Evolutionary conservation across 1,139 yeast species (phyloP), one percentile per base, ranked within the genome.

Genomic region (Pichia cactophila): DNA sequence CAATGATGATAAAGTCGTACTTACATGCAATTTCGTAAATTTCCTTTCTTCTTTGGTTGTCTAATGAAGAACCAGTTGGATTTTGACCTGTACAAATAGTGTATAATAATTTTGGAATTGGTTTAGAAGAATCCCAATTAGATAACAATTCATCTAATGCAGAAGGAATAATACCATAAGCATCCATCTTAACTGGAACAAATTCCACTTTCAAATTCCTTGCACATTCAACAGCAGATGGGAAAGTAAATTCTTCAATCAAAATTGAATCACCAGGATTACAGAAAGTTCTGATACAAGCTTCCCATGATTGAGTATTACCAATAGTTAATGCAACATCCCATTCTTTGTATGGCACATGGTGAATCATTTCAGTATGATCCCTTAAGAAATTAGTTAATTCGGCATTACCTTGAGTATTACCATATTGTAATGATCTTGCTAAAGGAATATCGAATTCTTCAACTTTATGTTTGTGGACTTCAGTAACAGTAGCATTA

Each of bases 21-120:
- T 86, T 80, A 61, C 80, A 81, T 29, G 92, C 87, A 57, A 88
- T 65, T 52, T 77, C 72, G 69, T 88, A 88, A 54, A 89, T 76
- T 46, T 73, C 77, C 56, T 71, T 66, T 69, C 96, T 86, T 70
- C 97, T 80, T 61, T 83, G 89, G 17, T 63, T 69, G 48, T 83
- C 72, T 59, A 89, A 71, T 43, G 86, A 83, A 14, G 92, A 83
- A 40, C 97, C 97, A 35, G 96, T 88, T 52, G 97, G 97, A 74
- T 89, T 89, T 71, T 89, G 97, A 50, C 97, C 97, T 26, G 96
- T 89, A 56, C 89, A 82, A 59, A 89, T 86, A 43, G 90, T 83
- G 76, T 89, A 89, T 57, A 89, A 74, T 50, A 89, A 72, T 66
- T 83, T 86, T 64, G 65, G 58, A 61, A 74, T 78, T 77, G 79